Conservation (phyloP, 768 basidiomycete species). For the Lentinula lateritia region DNA sequence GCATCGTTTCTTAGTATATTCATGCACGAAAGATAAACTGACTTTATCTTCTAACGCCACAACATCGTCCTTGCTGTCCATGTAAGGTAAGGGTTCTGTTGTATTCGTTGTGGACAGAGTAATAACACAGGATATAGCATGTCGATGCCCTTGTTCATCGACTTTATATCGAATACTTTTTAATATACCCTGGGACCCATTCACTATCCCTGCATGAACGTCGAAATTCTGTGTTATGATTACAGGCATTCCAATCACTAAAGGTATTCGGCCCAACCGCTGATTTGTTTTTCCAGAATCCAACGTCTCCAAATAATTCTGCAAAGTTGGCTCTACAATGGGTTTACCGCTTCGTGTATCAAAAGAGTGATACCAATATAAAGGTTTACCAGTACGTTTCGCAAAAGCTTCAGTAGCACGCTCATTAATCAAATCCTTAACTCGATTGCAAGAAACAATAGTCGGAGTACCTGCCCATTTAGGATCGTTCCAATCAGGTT, state of each 20-base stretch:
- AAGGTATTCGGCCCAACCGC: conserved; percentile 14
- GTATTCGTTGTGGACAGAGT: neutral
- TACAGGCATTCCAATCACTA: conserved; percentile 26
- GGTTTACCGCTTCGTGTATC: conserved; percentile 3
- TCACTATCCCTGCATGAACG: conserved; percentile 18
- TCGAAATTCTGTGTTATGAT: conserved; percentile 22
- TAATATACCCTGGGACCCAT: conserved; percentile 17
- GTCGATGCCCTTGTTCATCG: conserved; percentile 9
- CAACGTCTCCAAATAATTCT: conserved; percentile 4
- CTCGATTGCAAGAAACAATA: conserved; percentile 17
- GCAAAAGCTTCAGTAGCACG: conserved; percentile 14
- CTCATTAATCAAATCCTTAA: conserved; percentile 21
- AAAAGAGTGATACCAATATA: conserved; percentile 14
- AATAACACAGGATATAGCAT: conserved; percentile 17
- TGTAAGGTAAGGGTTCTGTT: conserved; percentile 11
- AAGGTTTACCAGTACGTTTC: neutral
- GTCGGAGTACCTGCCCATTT: conserved; percentile 15
- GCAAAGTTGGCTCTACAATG: neutral
- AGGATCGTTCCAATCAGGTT: neutral
- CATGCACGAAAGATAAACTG: conserved; percentile 6
- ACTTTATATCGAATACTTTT: conserved; percentile 11
- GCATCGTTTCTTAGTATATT: neutral
- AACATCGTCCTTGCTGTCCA: neutral
- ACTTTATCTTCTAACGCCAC: conserved; percentile 12
- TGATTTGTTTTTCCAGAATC: conserved; percentile 15